Conservation (phyloP, 805 yeast genomes). For the Yamadazyma takamatsuzukensis region DNA sequence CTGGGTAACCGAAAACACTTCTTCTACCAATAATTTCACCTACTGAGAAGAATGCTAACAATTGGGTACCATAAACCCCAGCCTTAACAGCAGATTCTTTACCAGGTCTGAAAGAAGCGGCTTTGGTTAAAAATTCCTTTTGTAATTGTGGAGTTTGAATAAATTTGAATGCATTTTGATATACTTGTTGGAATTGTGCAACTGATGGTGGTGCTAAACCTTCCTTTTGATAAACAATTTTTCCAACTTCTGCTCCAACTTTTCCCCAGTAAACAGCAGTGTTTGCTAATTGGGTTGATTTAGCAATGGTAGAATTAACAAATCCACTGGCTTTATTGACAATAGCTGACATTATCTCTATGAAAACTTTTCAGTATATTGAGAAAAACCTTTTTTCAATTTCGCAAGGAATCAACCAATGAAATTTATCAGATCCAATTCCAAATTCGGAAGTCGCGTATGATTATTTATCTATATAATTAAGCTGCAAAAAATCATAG, state of each 20-base stretch:
- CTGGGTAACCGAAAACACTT: constrained; percentile 85
- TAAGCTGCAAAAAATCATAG: too few species aligned
- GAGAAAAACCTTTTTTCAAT: too few species aligned
- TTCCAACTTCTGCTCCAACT: constrained; percentile 61
- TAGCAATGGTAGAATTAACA: constrained; percentile 32
- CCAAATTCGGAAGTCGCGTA: too few species aligned
- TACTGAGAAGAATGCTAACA: constrained; percentile 85
- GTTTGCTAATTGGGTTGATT: constrained; percentile 42
- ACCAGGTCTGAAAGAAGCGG: constrained; percentile 44
- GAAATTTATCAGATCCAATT: too few species aligned
- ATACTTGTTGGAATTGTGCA: constrained; percentile 73
- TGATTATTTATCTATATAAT: too few species aligned
- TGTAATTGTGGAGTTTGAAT: constrained; percentile 51
- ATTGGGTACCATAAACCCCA: constrained; percentile 76
- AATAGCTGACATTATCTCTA: constrained; percentile 44
- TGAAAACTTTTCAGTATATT: constrained; percentile 8
- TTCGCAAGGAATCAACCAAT: too few species aligned
- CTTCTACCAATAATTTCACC: constrained; percentile 98
- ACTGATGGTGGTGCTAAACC: constrained; percentile 87
- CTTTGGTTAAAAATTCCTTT: constrained; percentile 46
- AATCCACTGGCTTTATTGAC: constrained; percentile 37
- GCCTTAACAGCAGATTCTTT: constrained; percentile 60
- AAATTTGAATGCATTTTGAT: constrained; percentile 42
- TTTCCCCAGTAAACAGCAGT: constrained; percentile 76
- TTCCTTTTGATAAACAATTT: constrained; percentile 85